Evolutionary conservation across 306 rosid species (phyloP), one percentile per base, ranked within the genome.

Genomic region (Vigna radiata): DNA sequence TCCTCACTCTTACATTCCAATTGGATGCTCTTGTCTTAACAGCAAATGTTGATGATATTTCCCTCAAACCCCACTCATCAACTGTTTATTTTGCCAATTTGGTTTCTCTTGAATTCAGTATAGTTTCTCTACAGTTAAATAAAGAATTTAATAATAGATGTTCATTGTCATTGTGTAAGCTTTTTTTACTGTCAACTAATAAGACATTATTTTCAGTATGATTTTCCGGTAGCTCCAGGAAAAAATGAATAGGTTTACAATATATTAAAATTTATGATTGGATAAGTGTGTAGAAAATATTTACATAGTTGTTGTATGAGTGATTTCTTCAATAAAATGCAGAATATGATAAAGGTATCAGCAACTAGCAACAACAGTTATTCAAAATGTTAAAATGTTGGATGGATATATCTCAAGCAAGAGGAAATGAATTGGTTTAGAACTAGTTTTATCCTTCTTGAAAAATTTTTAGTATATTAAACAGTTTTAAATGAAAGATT

Each of bases 1-100:
- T 66, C 64, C 70, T 13, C 55, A 56, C 62, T 64, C 62, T 53
- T 54, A 5, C 31, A 11, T 25, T 27, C 59, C 56, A 76, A 59
- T 44, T 53, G 74, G 59, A 54, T 23, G 43, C 70, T 60, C 36
- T 69, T 64, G 75, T 68, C 36, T 69, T 64, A 64, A 60, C 33
- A 53, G 17, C 18, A 54, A 48, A 23, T 8, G 29, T 12, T 71
- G 66, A 43, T 65, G 16, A 1, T 55, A 15, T 25, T 11, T n/a
- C n/a, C n/a, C n/a, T n/a, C n/a, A n/a, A n/a, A n/a, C n/a, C n/a
- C n/a, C n/a, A n/a, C n/a, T n/a, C n/a, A n/a, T n/a, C n/a, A n/a
- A n/a, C n/a, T n/a, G n/a, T n/a, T n/a, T n/a, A n/a, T n/a, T n/a
- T n/a, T n/a, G n/a, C n/a, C n/a, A n/a, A n/a, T n/a, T n/a, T n/a